Evolutionary conservation across 2,329 filamentous ascomycete species (phyloP).

Genomic region (Nakataea oryzae): DNA sequence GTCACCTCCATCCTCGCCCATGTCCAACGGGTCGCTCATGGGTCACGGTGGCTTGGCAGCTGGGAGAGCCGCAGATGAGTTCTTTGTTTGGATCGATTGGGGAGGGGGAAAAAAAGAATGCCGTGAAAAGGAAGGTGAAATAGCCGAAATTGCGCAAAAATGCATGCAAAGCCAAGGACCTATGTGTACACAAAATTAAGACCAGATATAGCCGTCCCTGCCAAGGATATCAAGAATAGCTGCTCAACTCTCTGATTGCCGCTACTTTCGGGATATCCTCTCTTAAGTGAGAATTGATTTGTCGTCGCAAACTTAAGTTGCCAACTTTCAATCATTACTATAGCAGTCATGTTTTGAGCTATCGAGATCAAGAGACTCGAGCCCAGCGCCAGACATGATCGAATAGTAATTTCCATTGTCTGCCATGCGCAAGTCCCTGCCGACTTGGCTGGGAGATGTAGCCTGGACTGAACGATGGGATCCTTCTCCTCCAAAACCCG

Average conservation of each 20-base stretch:
- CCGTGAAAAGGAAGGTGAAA: neutral
- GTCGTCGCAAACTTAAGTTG: too few species aligned
- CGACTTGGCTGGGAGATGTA: neutral
- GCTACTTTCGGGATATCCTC: too few species aligned
- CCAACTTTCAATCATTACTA: too few species aligned
- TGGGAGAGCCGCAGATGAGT: conserved; percentile 35
- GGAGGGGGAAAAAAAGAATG: neutral
- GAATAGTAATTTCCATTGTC: neutral
- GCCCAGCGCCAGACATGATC: neutral
- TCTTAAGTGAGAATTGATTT: too few species aligned
- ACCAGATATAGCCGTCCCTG: neutral
- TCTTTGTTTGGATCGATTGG: neutral
- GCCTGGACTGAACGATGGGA: neutral
- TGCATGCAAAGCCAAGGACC: neutral
- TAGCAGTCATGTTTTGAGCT: too few species aligned
- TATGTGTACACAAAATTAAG: neutral
- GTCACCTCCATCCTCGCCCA: conserved; percentile 51
- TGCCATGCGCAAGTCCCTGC: neutral
- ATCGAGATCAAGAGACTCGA: neutral
- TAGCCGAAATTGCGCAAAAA: too few species aligned
- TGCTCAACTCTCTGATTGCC: too few species aligned
- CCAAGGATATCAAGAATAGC: neutral
- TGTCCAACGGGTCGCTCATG: conserved; percentile 46
- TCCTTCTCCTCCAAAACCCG: neutral
- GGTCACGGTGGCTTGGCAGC: conserved; percentile 60